These are phyloP conservation scores for Hygrocybe coccinea DNA, from an alignment of 768 basidiomycete genomes.

Conservation along the genomic window DNA sequence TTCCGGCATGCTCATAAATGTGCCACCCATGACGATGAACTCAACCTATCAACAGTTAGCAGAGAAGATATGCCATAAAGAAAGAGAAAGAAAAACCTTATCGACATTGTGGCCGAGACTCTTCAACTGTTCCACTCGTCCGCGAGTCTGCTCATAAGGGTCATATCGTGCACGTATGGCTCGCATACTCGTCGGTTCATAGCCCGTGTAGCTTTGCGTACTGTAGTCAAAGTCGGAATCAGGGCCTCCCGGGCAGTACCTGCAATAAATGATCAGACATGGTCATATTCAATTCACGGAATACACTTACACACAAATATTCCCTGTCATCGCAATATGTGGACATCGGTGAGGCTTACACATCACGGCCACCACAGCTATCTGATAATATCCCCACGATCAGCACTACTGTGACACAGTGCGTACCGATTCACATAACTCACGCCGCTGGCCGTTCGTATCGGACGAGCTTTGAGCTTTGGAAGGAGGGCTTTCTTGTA, in stretches of 20 bases:
- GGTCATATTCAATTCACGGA: background rate
- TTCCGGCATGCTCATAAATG: slow-evolving; percentile 99
- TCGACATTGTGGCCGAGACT: slow-evolving; percentile 95
- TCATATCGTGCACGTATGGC: slow-evolving; percentile 93
- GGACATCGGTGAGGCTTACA: slow-evolving; percentile 99
- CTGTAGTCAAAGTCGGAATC: slow-evolving; percentile 99
- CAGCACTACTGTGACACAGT: background rate
- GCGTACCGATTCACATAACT: slow-evolving; percentile 25
- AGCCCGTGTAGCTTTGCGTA: slow-evolving; percentile 92
- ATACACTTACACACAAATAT: slow-evolving; percentile 87
- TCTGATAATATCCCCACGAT: slow-evolving; percentile 41
- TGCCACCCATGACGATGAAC: slow-evolving; percentile 96
- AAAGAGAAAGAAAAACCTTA: slow-evolving; percentile 53
- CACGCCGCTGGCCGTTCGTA: slow-evolving; percentile 94
- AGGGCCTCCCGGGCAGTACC: slow-evolving; percentile 97
- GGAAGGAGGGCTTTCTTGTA: slow-evolving; percentile 90
- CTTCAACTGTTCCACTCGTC: slow-evolving; percentile 92
- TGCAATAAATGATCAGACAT: slow-evolving; percentile 23
- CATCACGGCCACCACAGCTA: slow-evolving; percentile 99
- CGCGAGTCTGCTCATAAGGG: slow-evolving; percentile 95
- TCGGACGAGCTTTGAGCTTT: slow-evolving; percentile 87
- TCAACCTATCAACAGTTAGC: slow-evolving; percentile 53
- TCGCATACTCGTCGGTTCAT: slow-evolving; percentile 98
- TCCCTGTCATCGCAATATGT: slow-evolving; percentile 99
- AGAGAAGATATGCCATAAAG: background rate